phyloP scores from a whole-genome alignment of 2,329 filamentous ascomycete species.

The Aureobasidium zeae region DNA sequence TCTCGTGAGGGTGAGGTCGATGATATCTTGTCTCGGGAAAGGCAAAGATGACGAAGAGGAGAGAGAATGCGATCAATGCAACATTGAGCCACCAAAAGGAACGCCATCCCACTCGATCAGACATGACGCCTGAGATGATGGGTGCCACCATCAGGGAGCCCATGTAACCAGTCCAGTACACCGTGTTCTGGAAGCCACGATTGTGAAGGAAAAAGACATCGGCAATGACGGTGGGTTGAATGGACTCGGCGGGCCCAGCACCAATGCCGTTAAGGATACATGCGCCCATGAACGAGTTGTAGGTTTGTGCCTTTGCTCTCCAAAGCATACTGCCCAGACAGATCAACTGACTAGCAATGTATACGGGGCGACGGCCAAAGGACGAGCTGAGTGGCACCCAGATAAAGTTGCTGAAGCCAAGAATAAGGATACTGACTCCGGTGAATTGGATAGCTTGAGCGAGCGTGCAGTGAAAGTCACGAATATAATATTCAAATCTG shows the following conservation, averaged over 20 bases:
- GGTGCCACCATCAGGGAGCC: conserved; percentile 52
- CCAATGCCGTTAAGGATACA: conserved; percentile 55
- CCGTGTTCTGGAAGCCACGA: conserved; percentile 51
- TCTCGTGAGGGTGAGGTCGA: conserved; percentile 33
- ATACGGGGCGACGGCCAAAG: conserved; percentile 47
- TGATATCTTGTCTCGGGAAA: conserved; percentile 57
- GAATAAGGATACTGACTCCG: conserved; percentile 46
- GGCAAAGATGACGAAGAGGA: conserved; percentile 47
- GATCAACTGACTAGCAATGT: conserved; percentile 44
- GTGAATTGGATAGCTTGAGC: conserved; percentile 49
- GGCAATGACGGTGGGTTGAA: conserved; percentile 54
- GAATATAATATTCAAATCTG: conserved; percentile 50
- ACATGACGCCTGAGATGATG: conserved; percentile 53
- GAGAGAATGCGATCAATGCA: conserved; percentile 41
- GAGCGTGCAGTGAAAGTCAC: conserved; percentile 46
- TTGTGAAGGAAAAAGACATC: conserved; percentile 58
- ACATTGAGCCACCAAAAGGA: conserved; percentile 60
- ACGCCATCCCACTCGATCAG: conserved; percentile 48
- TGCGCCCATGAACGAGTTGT: conserved; percentile 53
- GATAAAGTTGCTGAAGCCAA: conserved; percentile 53
- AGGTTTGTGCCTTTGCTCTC: conserved; percentile 49
- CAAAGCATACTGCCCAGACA: conserved; percentile 47
- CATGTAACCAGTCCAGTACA: conserved; percentile 55
- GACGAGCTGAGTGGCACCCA: conserved; percentile 43
- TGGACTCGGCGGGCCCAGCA: conserved; percentile 53